phyloP scores from a whole-genome alignment of 495 filamentous ascomycete species.

The Aspergillus bridgeri region DNA sequence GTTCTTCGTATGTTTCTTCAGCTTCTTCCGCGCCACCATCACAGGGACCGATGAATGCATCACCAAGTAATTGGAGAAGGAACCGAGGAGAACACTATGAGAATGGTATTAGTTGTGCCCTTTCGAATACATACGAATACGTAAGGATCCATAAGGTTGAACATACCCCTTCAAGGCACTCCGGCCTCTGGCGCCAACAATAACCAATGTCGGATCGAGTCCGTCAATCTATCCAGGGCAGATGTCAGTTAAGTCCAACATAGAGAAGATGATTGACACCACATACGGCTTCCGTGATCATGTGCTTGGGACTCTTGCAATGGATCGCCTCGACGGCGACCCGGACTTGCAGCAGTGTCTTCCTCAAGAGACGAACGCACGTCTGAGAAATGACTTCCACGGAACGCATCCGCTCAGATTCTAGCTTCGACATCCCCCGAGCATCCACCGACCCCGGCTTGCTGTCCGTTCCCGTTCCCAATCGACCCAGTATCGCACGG shows the following conservation, averaged over 20 bases:
- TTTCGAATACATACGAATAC: not conserved
- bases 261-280: not conserved
- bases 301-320: constrained; percentile 89
- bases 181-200: constrained; percentile 84
- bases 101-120: constrained; percentile 12
- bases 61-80: constrained; percentile 95
- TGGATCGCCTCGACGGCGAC: constrained; percentile 94
- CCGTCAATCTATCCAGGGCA: constrained; percentile 66
- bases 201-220: constrained; percentile 86
- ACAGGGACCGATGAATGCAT: constrained; percentile 95
- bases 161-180: constrained; percentile 90
- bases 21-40: constrained; percentile 82
- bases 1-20: constrained; percentile 71
- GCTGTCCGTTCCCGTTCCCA: constrained; percentile 40
- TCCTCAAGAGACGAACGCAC: constrained; percentile 78
- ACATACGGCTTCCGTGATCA: constrained; percentile 75
- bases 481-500: constrained; percentile 33
- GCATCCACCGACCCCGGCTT: constrained; percentile 41
- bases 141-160: not conserved
- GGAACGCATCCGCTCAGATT: constrained; percentile 74
- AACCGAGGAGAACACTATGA: constrained; percentile 79
- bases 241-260: constrained; percentile 16
- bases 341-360: constrained; percentile 85
- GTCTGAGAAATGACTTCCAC: constrained; percentile 72
- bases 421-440: constrained; percentile 52